Base-by-base conservation (phyloP, 2,329 filamentous ascomycete genomes). In the Cladosporium sp. region DNA sequence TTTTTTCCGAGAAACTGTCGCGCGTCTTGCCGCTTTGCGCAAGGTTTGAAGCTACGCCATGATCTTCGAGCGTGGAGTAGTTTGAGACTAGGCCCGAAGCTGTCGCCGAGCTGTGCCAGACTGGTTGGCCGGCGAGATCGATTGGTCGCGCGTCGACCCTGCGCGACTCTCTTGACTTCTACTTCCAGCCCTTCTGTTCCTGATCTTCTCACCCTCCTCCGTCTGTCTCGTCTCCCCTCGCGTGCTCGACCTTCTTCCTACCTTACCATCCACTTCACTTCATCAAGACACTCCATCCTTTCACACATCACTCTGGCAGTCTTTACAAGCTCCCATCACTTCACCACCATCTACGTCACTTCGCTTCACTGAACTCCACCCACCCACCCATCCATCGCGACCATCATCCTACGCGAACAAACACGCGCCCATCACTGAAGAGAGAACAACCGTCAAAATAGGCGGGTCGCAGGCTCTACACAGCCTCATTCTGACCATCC, bases 381-480 rank as follows among this genome's bases (percentile, higher is more conserved):
- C 28, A 13, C n/a, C 36, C 61, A 32, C 13, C 32, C 32, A 54
- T 32, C 61, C 14, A 54, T 54, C 51, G 30, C 51, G 51, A 23
- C 51, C 28, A 32, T 54, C 51, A 26, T 28, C 26, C 14, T 26
- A 30, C 51, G 51, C 39, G 39, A 46, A 8, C 39, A 23, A 54
- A 11, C 23, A 51, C 48, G 28, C 60, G 53, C 39, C 21, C 32
- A 39, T 26, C 23, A 30, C 49, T 39, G 28, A 18, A 23, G 18
- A 51, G 21, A 32, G 16, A 25, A 62, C 36, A 58, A 62, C 65
- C 66, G 64, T 43, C 69, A 73, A 54, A 65, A 72, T 72, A 71
- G 71, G 72, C 67, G 71, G 67, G 32, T 73, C 71, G 64, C 71
- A 69, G 67, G 72, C 71, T 65, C 64, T 73, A 26, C 64, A 61